phyloP scores from a whole-genome alignment of 495 filamentous ascomycete species.

The Daldinia vernicosa region DNA sequence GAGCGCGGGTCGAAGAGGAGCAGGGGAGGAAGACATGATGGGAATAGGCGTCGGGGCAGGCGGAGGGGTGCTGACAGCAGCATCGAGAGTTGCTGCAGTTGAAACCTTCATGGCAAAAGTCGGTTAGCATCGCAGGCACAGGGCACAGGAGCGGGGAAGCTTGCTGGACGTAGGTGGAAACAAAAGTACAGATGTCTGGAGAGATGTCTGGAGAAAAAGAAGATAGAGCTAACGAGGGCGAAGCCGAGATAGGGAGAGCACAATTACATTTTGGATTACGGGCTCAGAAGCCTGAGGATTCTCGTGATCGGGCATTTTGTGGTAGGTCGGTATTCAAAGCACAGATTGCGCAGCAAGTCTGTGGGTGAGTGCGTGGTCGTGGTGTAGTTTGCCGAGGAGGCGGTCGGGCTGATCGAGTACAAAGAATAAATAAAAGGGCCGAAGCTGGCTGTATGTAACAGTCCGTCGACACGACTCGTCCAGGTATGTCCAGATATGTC shows the following conservation, averaged over 20 bases:
- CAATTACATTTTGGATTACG: conserved; percentile 46
- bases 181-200: not conserved
- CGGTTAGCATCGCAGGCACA: conserved; percentile 46
- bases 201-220: not conserved
- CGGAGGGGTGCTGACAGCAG: conserved; percentile 42
- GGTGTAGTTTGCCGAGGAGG: conserved; percentile 37
- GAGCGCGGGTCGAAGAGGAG: conserved; percentile 84
- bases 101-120: conserved; percentile 44
- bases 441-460: conserved; percentile 44
- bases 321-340: conserved; percentile 35
- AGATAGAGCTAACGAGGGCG: not conserved
- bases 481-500: conserved; percentile 7
- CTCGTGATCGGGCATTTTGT: conserved; percentile 49
- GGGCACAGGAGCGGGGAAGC: conserved; percentile 28
- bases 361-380: conserved; percentile 31
- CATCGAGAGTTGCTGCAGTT: conserved; percentile 37
- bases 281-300: conserved; percentile 45
- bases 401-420: conserved; percentile 40
- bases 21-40: conserved; percentile 78
- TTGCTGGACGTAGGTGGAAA: conserved; percentile 5
- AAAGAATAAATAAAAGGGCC: conserved; percentile 46
- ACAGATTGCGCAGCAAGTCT: conserved; percentile 42
- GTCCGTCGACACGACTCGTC: conserved; percentile 29
- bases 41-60: conserved; percentile 52
- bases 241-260: conserved; percentile 16